phyloP scores from a whole-genome alignment of 352 stramenopile species.

The Phytophthora ohioensis region DNA sequence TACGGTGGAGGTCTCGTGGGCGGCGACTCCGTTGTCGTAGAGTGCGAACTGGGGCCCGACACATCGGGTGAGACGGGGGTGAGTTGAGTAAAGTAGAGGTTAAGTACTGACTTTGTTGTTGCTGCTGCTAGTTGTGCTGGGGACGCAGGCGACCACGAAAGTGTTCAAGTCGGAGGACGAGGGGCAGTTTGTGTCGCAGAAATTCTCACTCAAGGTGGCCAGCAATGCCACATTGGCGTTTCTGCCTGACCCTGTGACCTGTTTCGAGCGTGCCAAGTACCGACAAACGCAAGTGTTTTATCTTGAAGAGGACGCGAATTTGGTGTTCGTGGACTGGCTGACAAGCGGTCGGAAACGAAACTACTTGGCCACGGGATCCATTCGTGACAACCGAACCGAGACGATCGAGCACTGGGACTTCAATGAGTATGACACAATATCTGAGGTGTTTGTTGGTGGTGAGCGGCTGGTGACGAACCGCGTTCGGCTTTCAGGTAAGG shows the following conservation, averaged over 20 bases:
- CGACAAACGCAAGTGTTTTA: slow-evolving; percentile 72
- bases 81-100: not conserved
- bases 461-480: slow-evolving; percentile 71
- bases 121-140: slow-evolving; percentile 61
- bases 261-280: slow-evolving; percentile 79
- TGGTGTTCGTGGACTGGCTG: slow-evolving; percentile 89
- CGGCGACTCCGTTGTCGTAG: slow-evolving; percentile 73
- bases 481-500: slow-evolving; percentile 65
- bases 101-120: not conserved
- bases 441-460: slow-evolving; percentile 65
- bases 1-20: slow-evolving; percentile 86
- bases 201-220: slow-evolving; percentile 58
- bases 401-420: slow-evolving; percentile 86
- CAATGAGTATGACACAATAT: slow-evolving; percentile 73
- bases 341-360: slow-evolving; percentile 88
- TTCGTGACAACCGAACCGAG: slow-evolving; percentile 69
- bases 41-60: slow-evolving; percentile 52
- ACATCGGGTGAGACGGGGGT: slow-evolving; percentile 55
- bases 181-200: slow-evolving; percentile 59
- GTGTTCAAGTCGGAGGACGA: slow-evolving; percentile 79
- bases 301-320: slow-evolving; percentile 53
- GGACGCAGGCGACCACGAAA: slow-evolving; percentile 89
- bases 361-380: slow-evolving; percentile 67
- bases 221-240: slow-evolving; percentile 72
- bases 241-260: slow-evolving; percentile 83